A percentile compares a stretch with the other conserved stretches of the same genome.
Conservation (phyloP, 1,284 basidiomycete genomes). For the Sanghuangporus baumii region DNA sequence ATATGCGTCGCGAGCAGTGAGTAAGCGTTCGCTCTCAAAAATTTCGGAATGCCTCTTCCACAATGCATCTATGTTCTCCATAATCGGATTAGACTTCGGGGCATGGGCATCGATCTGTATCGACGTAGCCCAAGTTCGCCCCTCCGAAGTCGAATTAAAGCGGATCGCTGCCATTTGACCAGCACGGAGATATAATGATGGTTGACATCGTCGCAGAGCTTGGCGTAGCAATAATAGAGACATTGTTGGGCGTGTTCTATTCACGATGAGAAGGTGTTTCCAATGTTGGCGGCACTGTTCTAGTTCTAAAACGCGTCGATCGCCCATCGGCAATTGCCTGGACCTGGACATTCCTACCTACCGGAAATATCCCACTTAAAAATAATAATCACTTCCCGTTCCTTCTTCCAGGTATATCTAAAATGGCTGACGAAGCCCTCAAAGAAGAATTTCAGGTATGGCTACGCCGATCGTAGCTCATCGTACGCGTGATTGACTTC, state of each 20-base stretch:
- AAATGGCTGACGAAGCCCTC: conserved; percentile 35
- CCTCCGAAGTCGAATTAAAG: neutral
- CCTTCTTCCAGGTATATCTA: neutral
- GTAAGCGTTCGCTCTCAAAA: neutral
- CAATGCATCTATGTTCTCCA: neutral
- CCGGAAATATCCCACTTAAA: neutral
- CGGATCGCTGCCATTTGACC: neutral
- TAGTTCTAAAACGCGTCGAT: neutral
- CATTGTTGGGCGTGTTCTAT: neutral
- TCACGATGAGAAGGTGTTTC: neutral
- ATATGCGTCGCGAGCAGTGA: neutral
- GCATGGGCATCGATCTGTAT: neutral
- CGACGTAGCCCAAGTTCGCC: neutral
- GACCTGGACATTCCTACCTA: neutral
- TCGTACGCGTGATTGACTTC: conserved; percentile 10
- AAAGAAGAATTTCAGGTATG: conserved; percentile 85
- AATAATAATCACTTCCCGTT: neutral
- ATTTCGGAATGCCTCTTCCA: neutral
- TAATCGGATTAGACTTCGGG: neutral
- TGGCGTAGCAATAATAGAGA: neutral
- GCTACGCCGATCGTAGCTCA: conserved; percentile 15
- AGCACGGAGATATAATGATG: neutral
- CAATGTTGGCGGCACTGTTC: neutral
- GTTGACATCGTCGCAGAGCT: neutral
- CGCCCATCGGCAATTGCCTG: neutral